These are phyloP conservation scores for Aspergillus haitiensis DNA, from an alignment of 495 filamentous ascomycete genomes.

Conservation along the genomic window DNA sequence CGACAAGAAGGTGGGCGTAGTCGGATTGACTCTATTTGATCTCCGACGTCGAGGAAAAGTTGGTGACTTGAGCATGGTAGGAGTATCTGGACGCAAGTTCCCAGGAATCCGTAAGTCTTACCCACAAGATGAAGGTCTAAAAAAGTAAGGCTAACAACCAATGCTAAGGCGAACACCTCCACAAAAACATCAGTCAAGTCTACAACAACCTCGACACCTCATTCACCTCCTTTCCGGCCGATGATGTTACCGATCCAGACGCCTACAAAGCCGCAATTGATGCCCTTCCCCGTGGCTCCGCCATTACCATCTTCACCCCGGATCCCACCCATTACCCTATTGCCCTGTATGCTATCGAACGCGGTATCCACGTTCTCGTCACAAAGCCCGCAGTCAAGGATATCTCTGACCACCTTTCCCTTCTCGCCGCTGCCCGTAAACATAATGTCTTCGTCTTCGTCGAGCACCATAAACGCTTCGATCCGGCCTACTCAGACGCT, in stretches of 20 bases:
- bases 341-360: constrained; percentile 86
- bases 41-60: constrained; percentile 86
- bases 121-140: neutral
- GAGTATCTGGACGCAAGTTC: constrained; percentile 82
- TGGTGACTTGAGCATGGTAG: constrained; percentile 82
- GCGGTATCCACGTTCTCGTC: constrained; percentile 83
- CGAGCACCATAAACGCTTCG: constrained; percentile 95
- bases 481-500: constrained; percentile 89
- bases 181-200: constrained; percentile 81
- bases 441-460: constrained; percentile 87
- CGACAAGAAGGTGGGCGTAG: constrained; percentile 93
- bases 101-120: constrained; percentile 75
- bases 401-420: constrained; percentile 71
- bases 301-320: constrained; percentile 96
- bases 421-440: constrained; percentile 70
- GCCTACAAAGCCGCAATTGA: constrained; percentile 92
- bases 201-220: constrained; percentile 86
- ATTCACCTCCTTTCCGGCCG: constrained; percentile 78
- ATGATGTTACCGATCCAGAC: constrained; percentile 69
- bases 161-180: constrained; percentile 71
- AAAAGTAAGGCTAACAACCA: neutral
- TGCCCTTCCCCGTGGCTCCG: constrained; percentile 74
- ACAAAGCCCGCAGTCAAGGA: constrained; percentile 93
- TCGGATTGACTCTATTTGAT: constrained; percentile 87
- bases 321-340: constrained; percentile 95